phyloP scores from a whole-genome alignment of 768 basidiomycete species.

The Naematelia encephala region DNA sequence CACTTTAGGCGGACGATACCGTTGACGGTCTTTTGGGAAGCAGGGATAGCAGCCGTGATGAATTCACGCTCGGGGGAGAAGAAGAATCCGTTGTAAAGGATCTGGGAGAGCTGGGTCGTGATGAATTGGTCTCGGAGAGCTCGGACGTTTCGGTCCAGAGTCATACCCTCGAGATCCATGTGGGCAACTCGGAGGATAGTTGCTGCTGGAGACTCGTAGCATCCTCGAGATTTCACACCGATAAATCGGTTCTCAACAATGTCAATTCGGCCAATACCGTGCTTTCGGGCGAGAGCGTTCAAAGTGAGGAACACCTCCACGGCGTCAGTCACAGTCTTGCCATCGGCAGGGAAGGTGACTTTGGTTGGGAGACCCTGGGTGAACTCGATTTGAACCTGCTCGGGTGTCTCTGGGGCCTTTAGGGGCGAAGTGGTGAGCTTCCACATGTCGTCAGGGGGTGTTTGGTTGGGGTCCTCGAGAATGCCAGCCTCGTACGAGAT shows the following conservation, averaged over 20 bases:
- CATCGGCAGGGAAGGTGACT: constrained; percentile 58
- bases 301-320: constrained; percentile 91
- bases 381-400: constrained; percentile 81
- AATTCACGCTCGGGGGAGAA: constrained; percentile 99
- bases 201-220: constrained; percentile 96
- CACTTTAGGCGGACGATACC: constrained; percentile 84
- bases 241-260: constrained; percentile 99
- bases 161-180: constrained; percentile 93
- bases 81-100: constrained; percentile 98
- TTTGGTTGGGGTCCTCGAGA: constrained; percentile 91
- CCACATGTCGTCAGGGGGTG: constrained; percentile 98
- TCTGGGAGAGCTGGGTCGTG: constrained; percentile 80
- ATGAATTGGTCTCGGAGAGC: constrained; percentile 91
- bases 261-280: constrained; percentile 95
- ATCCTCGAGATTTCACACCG: constrained; percentile 98
- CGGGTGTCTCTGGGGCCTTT: constrained; percentile 71
- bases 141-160: constrained; percentile 95
- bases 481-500: constrained; percentile 99
- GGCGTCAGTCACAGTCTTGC: constrained; percentile 73
- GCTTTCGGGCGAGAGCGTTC: constrained; percentile 87
- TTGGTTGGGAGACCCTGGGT: constrained; percentile 79
- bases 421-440: constrained; percentile 85
- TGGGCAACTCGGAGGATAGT: constrained; percentile 94
- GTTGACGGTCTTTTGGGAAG: constrained; percentile 94
- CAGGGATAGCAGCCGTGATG: constrained; percentile 80